Base-by-base conservation (phyloP, 2,329 filamentous ascomycete genomes). In the Cercospora canescens region DNA sequence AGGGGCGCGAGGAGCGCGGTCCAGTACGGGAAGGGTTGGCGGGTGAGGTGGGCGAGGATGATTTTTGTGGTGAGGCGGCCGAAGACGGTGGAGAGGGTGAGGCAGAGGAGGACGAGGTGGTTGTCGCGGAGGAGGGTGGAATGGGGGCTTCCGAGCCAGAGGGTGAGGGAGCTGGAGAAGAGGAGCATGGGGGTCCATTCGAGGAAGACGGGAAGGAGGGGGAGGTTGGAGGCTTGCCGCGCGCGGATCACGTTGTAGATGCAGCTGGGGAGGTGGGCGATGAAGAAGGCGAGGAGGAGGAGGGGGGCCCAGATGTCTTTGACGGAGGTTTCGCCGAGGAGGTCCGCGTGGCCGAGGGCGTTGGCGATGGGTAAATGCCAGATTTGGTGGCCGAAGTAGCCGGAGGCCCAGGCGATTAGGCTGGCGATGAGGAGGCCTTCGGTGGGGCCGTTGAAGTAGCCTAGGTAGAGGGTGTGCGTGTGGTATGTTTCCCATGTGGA, bases 401-500 rank as follows among this genome's bases (percentile, higher is more conserved):
- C 95, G 4, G 93, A 96, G 39, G 92, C 81, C 63, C 91, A 84
- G 92, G 98, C 98, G 75, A 97, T 87, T 60, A 83, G 80, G 76
- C 92, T 94, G 28, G 94, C 95, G 69, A 99, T 89, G 60, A 98
- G 89, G 35, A 99, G 84, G 21, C 95, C 95, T 82, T 99, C 95
- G 35, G 95, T 99, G 1, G 95, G 95, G 0, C 95, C 95, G 78
- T 99, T 99, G 86, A 99, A 91, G 78, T 94, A 93, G 63, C 95
- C 95, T 12, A 99, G 88, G 79, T 97, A 99, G 6, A 99, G 84
- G 0, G 95, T 98, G 79, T 99, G 95, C 5, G 95, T 97, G 81
- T 99, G 95, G 79, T 97, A 99, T 1, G 95, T 99, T 81, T 99
- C 95, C 95, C 95, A 99, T 1, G 95, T 99, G 3, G 94, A 97